A percentile compares a stretch with the other conserved stretches of the same genome.
Evolutionary conservation across 2,329 filamentous ascomycete genomes (phyloP).

Genomic region (Cordyceps farinosa): DNA sequence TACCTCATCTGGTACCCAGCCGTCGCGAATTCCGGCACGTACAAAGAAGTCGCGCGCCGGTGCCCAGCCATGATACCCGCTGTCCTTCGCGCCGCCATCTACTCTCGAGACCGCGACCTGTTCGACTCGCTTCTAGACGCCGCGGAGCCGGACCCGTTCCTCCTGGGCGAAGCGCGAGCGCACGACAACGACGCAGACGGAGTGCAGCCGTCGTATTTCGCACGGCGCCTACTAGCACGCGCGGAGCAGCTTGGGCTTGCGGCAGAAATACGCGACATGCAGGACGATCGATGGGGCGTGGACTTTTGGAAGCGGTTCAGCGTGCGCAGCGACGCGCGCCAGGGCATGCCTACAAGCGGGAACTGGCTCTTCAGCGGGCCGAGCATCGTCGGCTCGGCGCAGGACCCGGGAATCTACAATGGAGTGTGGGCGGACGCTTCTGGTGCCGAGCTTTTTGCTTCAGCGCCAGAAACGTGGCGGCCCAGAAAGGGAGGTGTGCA

Average conservation of each 20-base stretch:
- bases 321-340: background rate
- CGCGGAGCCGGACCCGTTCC: background rate
- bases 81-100: background rate
- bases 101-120: background rate
- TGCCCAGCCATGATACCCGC: background rate
- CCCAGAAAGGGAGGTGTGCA: background rate
- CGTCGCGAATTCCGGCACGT: background rate
- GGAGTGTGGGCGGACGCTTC: background rate
- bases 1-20: constrained; percentile 16
- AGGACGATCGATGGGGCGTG: background rate
- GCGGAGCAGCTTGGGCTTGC: background rate
- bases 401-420: background rate
- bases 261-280: background rate
- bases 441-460: background rate
- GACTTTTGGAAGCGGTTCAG: background rate
- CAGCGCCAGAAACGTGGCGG: background rate
- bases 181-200: background rate
- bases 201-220: background rate
- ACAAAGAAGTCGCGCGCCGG: background rate
- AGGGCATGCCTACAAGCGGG: background rate
- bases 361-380: background rate
- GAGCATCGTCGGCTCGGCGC: background rate
- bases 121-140: background rate
- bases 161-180: background rate
- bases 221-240: background rate